A percentile compares a stretch with the other conserved stretches of the same genome.
phyloP scores from a whole-genome alignment of 2,329 filamentous ascomycete species.

The Penicillium sp. region DNA sequence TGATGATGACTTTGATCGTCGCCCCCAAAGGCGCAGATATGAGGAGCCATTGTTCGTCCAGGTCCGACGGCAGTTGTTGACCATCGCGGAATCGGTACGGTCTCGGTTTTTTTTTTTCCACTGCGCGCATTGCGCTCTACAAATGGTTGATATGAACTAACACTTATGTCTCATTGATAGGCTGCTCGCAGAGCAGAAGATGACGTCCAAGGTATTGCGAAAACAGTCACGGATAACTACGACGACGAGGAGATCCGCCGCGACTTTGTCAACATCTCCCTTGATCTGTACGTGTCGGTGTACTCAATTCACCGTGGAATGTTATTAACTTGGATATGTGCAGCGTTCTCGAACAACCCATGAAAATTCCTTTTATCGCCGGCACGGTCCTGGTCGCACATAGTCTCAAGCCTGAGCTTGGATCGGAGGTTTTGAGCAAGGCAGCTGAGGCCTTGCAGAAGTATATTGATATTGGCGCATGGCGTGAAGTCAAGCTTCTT shows the following conservation, averaged over 20 bases:
- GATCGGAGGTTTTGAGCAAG: constrained; percentile 66
- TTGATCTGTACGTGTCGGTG: constrained; percentile 63
- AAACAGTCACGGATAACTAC: constrained; percentile 75
- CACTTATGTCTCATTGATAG: constrained; percentile 24
- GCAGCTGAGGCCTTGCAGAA: constrained; percentile 63
- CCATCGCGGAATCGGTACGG: constrained; percentile 71
- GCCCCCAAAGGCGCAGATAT: constrained; percentile 70
- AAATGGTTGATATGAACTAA: constrained; percentile 6
- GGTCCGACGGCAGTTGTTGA: constrained; percentile 74
- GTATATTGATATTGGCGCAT: constrained; percentile 70
- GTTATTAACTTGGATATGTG: constrained; percentile 6
- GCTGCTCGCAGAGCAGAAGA: constrained; percentile 75
- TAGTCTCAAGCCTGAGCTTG: constrained; percentile 71
- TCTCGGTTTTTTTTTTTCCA: constrained; percentile 1
- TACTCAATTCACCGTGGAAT: background rate
- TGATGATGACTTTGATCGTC: constrained; percentile 73
- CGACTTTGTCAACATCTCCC: constrained; percentile 69
- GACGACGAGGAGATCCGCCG: constrained; percentile 77
- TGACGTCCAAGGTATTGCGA: constrained; percentile 72
- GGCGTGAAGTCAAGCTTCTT: constrained; percentile 87
- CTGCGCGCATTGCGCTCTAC: background rate
- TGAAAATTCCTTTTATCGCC: constrained; percentile 95
- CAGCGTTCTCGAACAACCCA: constrained; percentile 79
- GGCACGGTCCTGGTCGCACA: constrained; percentile 80
- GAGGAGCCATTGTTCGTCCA: constrained; percentile 70